Evolutionary conservation across 129 eudicot species (phyloP).

Genomic region (sunflower (Helianthus annuus)): HanXRQr2.0-SUNRISE NC_035440.2:113611323-113611822

Average conservation of each 20-base stretch:
- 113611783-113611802: slow-evolving; percentile 93
- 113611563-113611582: slow-evolving; percentile 53
- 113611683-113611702: background rate
- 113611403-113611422: slow-evolving; percentile 43
- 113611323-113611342: slow-evolving; percentile 87
- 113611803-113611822: slow-evolving; percentile 82
- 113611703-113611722: background rate
- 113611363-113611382: slow-evolving; percentile 87
- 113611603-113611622: slow-evolving; percentile 95
- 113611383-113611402: slow-evolving; percentile 48
- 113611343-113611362: slow-evolving; percentile 82
- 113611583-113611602: slow-evolving; percentile 98
- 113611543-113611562: slow-evolving; percentile 63
- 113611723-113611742: slow-evolving; percentile 19
- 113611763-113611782: slow-evolving; percentile 88
- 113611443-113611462: slow-evolving; percentile 5
- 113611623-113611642: slow-evolving; percentile 86
- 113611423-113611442: background rate
- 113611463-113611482: slow-evolving; percentile 19
- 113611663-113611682: slow-evolving; percentile 35
- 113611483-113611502: background rate
- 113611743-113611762: slow-evolving; percentile 84
- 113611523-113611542: slow-evolving; percentile 49
- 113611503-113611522: background rate
- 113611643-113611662: slow-evolving; percentile 88